Conservation (phyloP, 306 rosid species). For the Vicia faba region DNA sequence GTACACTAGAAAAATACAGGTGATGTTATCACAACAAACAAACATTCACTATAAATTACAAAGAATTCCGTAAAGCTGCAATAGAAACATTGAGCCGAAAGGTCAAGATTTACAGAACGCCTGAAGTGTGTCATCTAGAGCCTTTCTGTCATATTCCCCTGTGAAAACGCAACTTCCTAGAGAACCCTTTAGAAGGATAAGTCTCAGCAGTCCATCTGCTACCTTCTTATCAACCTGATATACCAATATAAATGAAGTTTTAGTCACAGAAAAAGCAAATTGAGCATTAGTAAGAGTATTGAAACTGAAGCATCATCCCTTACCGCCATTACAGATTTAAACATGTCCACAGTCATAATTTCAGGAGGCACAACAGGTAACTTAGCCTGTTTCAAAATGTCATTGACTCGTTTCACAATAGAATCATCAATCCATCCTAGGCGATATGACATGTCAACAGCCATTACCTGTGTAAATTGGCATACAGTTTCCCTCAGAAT, state of each 20-base stretch:
- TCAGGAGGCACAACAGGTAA: slow-evolving; percentile 78
- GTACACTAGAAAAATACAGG: slow-evolving; percentile 31
- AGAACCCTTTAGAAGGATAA: slow-evolving; percentile 87
- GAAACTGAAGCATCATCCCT: slow-evolving; percentile 35
- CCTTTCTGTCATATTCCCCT: slow-evolving; percentile 82
- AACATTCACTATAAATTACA: slow-evolving; percentile 29
- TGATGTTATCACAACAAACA: slow-evolving; percentile 27
- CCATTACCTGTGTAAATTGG: slow-evolving; percentile 72
- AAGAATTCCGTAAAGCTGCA: slow-evolving; percentile 26
- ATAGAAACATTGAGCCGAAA: slow-evolving; percentile 4
- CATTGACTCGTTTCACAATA: slow-evolving; percentile 68
- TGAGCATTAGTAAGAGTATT: neutral
- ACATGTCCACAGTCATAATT: slow-evolving; percentile 75
- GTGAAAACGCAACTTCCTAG: slow-evolving; percentile 90
- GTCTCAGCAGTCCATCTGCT: slow-evolving; percentile 89
- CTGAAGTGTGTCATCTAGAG: slow-evolving; percentile 74
- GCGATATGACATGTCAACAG: slow-evolving; percentile 92
- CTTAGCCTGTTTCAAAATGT: slow-evolving; percentile 66
- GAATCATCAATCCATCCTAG: slow-evolving; percentile 96
- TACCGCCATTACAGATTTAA: slow-evolving; percentile 95
- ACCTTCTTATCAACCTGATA: slow-evolving; percentile 94
- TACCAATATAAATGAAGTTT: slow-evolving; percentile 33
- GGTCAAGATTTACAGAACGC: slow-evolving; percentile 78
- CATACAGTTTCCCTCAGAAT: slow-evolving; percentile 39
- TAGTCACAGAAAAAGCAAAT: slow-evolving; percentile 17